A percentile compares a stretch with the other conserved stretches of the same genome.
Evolutionary conservation across 441 rosid genomes (phyloP).

Genomic region (Gossypium lobatum): DNA sequence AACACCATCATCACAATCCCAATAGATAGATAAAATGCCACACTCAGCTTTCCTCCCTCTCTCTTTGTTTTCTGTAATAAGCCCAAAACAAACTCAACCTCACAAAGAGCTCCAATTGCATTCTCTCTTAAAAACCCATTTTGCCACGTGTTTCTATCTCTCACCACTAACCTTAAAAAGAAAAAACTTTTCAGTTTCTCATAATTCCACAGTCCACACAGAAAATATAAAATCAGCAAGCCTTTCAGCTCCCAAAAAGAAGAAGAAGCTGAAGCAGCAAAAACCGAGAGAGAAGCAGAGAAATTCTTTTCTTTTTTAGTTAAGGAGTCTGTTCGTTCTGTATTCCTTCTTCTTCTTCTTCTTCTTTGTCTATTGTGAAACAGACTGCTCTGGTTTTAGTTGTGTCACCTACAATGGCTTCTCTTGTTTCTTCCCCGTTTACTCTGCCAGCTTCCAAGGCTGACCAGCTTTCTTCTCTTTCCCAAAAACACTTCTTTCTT

Average conservation of each 20-base stretch:
- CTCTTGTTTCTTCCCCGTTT: slow-evolving; percentile 64
- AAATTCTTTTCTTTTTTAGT: background rate
- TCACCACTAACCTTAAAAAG: slow-evolving; percentile 51
- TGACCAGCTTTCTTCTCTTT: slow-evolving; percentile 62
- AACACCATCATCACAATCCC: slow-evolving; percentile 33
- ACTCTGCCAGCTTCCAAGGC: slow-evolving; percentile 54
- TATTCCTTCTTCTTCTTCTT: background rate
- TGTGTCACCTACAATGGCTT: slow-evolving; percentile 52
- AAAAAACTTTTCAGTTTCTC: slow-evolving; percentile 21
- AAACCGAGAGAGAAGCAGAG: slow-evolving; percentile 2
- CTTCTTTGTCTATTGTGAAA: slow-evolving; percentile 15
- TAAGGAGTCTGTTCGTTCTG: background rate
- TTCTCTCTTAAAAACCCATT: slow-evolving; percentile 22
- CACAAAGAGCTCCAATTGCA: slow-evolving; percentile 19
- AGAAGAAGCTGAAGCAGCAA: background rate
- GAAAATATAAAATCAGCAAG: slow-evolving; percentile 17
- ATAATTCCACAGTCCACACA: slow-evolving; percentile 11
- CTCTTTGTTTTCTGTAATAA: slow-evolving; percentile 17
- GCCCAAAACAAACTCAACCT: slow-evolving; percentile 31
- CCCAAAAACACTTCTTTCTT: slow-evolving; percentile 71
- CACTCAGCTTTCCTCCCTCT: background rate
- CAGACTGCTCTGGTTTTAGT: slow-evolving; percentile 25
- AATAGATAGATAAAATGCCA: slow-evolving; percentile 29
- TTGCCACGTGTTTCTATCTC: slow-evolving; percentile 64
- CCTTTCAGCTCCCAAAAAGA: slow-evolving; percentile 8